Percentiles rank a stretch among this genome's conserved stretches.
Conservation (phyloP, 306 rosid genomes). For the Amphicarpaea edgeworthii region DNA sequence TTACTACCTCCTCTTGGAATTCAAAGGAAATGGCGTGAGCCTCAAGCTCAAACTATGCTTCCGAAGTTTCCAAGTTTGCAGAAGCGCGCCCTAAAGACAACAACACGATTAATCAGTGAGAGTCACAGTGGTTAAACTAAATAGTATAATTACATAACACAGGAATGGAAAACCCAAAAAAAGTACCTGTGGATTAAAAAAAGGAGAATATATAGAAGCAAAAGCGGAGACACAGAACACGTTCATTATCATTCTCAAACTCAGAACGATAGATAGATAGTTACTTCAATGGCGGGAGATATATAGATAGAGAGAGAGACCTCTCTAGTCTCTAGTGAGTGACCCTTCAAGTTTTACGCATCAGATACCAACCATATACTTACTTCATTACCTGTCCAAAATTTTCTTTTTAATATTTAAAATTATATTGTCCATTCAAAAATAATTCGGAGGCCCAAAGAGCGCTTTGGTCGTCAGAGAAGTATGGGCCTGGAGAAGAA, state of each 20-base stretch:
- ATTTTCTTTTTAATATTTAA: neutral
- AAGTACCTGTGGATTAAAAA: constrained; percentile 46
- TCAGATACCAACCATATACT: constrained; percentile 45
- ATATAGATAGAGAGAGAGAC: constrained; percentile 55
- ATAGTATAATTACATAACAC: neutral
- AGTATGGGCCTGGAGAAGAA: no score
- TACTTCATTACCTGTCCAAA: neutral
- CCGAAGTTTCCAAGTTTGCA: constrained; percentile 48
- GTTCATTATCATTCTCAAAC: constrained; percentile 51
- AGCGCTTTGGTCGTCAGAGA: neutral
- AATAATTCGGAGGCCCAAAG: neutral
- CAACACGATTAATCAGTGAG: neutral
- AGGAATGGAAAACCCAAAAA: neutral
- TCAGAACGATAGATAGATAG: constrained; percentile 1
- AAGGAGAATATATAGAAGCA: constrained; percentile 36
- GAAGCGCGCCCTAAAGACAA: constrained; percentile 24
- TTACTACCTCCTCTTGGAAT: constrained; percentile 56
- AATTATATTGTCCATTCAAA: neutral
- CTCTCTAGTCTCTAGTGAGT: no score
- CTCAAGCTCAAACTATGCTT: constrained; percentile 40
- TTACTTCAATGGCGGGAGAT: constrained; percentile 72
- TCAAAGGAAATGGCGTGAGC: constrained; percentile 47
- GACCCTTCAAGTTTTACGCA: constrained; percentile 48
- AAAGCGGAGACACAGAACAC: constrained; percentile 46
- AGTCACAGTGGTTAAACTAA: neutral